A percentile compares a stretch with the other conserved stretches of the same genome.
These are phyloP conservation scores for Priceomyces melissophilus DNA, from an alignment of 805 yeast species.

Conservation along the genomic window DNA sequence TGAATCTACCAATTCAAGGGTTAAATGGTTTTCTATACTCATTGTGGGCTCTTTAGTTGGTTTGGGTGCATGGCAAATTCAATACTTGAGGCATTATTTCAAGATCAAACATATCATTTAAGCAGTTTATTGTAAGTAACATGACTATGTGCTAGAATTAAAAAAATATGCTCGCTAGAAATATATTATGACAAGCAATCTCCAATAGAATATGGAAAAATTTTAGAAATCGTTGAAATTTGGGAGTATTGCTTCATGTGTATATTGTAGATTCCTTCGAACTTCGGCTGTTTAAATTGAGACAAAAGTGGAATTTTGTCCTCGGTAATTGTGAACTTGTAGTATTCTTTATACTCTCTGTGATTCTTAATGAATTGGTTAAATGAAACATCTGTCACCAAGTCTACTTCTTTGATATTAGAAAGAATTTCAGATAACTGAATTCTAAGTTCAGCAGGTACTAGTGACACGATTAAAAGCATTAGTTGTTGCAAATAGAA, in stretches of 20 bases:
- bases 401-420: constrained; percentile 1
- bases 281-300: no score
- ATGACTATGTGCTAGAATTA: no score
- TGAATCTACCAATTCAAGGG: constrained; percentile 92
- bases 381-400: not conserved
- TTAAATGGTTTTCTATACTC: constrained; percentile 76
- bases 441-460: not conserved
- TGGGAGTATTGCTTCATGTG: no score
- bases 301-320: no score
- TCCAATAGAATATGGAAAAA: no score
- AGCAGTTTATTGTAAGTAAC: not conserved
- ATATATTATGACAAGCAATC: no score
- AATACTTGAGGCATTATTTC: constrained; percentile 90
- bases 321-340: not conserved
- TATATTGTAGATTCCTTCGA: no score
- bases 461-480: not conserved
- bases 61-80: constrained; percentile 90
- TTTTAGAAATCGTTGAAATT: no score
- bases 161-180: no score
- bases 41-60: constrained; percentile 67
- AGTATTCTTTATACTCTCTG: not conserved
- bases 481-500: constrained; percentile 23
- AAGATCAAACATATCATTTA: constrained; percentile 75
- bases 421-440: not conserved
- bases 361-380: constrained; percentile 2